A percentile compares a stretch with the other conserved stretches of the same genome.
Evolutionary conservation across 768 basidiomycete species (phyloP).

Genomic region (Tremella mesenterica): DNA sequence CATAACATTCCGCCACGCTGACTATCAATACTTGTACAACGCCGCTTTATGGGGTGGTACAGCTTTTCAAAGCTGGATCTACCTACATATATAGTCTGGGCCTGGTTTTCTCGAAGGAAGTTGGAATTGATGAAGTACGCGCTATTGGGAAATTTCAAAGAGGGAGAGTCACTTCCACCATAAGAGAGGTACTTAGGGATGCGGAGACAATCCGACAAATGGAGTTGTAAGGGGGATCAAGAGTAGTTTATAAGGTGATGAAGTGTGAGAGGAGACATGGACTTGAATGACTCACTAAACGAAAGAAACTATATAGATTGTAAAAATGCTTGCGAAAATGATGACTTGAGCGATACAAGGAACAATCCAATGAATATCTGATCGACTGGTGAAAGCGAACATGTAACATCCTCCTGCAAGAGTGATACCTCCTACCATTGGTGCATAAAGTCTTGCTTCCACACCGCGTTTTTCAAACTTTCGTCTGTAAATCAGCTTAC

Average conservation of each 20-base stretch:
- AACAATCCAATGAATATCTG: constrained; percentile 56
- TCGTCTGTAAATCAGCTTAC: constrained; percentile 7
- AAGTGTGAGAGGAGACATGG: too few relatives aligned
- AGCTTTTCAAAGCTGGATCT: too few relatives aligned
- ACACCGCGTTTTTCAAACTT: constrained; percentile 33
- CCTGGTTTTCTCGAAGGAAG: too few relatives aligned
- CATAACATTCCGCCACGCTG: constrained; percentile 57
- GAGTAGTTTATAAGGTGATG: too few relatives aligned
- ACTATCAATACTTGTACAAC: neutral
- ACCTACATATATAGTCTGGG: too few relatives aligned
- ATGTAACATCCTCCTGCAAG: constrained; percentile 50
- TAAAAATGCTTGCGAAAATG: constrained; percentile 43
- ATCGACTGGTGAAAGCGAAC: constrained; percentile 59
- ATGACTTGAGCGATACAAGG: constrained; percentile 53
- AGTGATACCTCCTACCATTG: constrained; percentile 37
- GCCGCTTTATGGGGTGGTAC: too few relatives aligned
- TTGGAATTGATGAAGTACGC: neutral
- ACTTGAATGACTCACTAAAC: constrained; percentile 52
- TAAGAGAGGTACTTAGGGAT: too few relatives aligned
- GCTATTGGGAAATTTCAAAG: neutral
- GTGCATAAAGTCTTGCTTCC: constrained; percentile 39
- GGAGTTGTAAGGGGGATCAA: too few relatives aligned
- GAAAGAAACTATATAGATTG: constrained; percentile 30
- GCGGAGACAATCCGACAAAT: too few relatives aligned
- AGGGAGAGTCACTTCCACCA: too few relatives aligned